A percentile compares a stretch with the other conserved stretches of the same genome.
These are phyloP conservation scores for Macadamia integrifolia DNA, from an alignment of 164 flowering plant genomes.

Conservation along the genomic window DNA sequence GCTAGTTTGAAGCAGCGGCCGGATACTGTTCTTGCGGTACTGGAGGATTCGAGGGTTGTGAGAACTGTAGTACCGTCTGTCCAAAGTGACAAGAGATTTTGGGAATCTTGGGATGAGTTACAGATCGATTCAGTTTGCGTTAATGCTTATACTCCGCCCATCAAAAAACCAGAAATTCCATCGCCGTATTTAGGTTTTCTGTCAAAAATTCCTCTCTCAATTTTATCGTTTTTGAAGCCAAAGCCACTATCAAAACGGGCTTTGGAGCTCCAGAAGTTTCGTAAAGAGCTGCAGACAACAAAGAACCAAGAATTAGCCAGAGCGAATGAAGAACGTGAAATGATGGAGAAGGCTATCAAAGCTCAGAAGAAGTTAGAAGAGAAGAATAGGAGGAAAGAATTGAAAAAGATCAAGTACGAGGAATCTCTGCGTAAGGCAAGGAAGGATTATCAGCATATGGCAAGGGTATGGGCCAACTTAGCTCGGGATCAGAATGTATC, in stretches of 20 bases:
- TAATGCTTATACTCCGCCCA: slow-evolving; percentile 76
- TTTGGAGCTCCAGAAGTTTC: slow-evolving; percentile 48
- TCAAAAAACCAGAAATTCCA: slow-evolving; percentile 69
- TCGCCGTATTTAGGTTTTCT: slow-evolving; percentile 57
- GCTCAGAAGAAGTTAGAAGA: slow-evolving; percentile 55
- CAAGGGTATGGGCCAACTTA: slow-evolving; percentile 43
- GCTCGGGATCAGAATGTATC: slow-evolving; percentile 53
- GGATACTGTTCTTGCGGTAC: slow-evolving; percentile 62
- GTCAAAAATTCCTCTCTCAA: slow-evolving; percentile 28
- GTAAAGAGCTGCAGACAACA: slow-evolving; percentile 46
- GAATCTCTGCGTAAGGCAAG: slow-evolving; percentile 38
- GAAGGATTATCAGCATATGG: slow-evolving; percentile 33
- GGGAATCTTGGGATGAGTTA: slow-evolving; percentile 70
- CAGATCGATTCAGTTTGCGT: slow-evolving; percentile 50
- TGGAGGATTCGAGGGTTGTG: slow-evolving; percentile 73
- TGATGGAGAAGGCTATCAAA: slow-evolving; percentile 50
- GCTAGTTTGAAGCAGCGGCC: slow-evolving; percentile 33
- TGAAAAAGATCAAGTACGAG: slow-evolving; percentile 39
- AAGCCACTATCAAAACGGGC: slow-evolving; percentile 67
- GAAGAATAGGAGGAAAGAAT: slow-evolving; percentile 40
- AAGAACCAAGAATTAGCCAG: slow-evolving; percentile 37
- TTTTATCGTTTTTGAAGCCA: slow-evolving; percentile 31
- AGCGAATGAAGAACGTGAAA: slow-evolving; percentile 46
- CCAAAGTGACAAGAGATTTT: slow-evolving; percentile 58
- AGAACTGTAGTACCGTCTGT: slow-evolving; percentile 67